Conservation (phyloP, 2,329 filamentous ascomycete species). For the Cytospora piceicola region DNA sequence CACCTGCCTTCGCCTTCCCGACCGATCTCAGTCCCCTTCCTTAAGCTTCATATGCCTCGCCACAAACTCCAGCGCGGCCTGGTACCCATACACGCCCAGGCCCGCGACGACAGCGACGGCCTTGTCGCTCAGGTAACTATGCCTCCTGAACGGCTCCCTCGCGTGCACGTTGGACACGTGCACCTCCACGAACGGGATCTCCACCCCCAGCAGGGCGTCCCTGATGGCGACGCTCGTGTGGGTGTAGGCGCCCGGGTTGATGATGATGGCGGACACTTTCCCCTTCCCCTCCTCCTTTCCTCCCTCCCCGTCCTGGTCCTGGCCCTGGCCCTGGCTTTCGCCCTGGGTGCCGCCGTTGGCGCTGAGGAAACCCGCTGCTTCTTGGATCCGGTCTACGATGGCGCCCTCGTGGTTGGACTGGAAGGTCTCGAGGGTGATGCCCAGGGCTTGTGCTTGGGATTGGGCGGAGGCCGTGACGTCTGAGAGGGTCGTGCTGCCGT, state of each 20-base stretch:
- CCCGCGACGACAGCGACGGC: slow-evolving; percentile 75
- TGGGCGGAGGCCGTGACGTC: slow-evolving; percentile 59
- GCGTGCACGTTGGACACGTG: slow-evolving; percentile 77
- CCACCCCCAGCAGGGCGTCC: slow-evolving; percentile 72
- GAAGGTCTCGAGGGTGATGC: slow-evolving; percentile 58
- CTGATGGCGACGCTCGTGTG: slow-evolving; percentile 77
- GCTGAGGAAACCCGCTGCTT: slow-evolving; percentile 51
- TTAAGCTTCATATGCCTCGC: slow-evolving; percentile 51
- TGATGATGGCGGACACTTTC: slow-evolving; percentile 67
- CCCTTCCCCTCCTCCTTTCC: slow-evolving; percentile 23
- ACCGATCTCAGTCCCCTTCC: slow-evolving; percentile 31
- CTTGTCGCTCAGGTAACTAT: slow-evolving; percentile 77
- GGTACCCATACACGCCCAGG: slow-evolving; percentile 65
- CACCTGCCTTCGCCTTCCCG: not conserved
- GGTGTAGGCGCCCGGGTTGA: slow-evolving; percentile 76
- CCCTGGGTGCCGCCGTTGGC: slow-evolving; percentile 3
- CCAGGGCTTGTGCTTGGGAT: slow-evolving; percentile 53
- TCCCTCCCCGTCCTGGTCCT: no score
- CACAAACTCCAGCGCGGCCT: slow-evolving; percentile 61
- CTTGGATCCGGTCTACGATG: slow-evolving; percentile 74
- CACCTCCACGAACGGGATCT: slow-evolving; percentile 76
- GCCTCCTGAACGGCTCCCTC: slow-evolving; percentile 68
- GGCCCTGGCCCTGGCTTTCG: not conserved
- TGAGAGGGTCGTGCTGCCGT: slow-evolving; percentile 69
- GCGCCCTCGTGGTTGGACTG: slow-evolving; percentile 81